phyloP scores from a whole-genome alignment of 352 stramenopile genomes.

The Phytophthora agathidicida region DNA sequence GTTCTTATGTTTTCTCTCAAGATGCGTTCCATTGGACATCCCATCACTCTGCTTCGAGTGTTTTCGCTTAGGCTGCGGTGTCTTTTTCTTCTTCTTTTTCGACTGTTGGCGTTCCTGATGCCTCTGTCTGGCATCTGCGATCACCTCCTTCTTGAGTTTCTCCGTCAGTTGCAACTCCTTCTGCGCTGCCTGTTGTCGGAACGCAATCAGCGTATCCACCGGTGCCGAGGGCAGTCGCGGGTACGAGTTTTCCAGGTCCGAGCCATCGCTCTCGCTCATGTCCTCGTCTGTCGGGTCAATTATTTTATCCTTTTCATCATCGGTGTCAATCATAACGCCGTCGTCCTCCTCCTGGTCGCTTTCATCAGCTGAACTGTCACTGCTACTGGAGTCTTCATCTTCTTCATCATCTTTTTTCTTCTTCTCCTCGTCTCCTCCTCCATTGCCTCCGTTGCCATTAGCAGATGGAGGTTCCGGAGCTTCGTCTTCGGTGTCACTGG shows the following conservation, averaged over 20 bases:
- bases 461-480: slow-evolving; percentile 14
- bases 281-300: slow-evolving; percentile 40
- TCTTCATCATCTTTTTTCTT: slow-evolving; percentile 33
- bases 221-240: slow-evolving; percentile 57
- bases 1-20: slow-evolving; percentile 16
- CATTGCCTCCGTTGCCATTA: slow-evolving; percentile 16
- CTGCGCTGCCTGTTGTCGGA: slow-evolving; percentile 54
- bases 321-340: slow-evolving; percentile 51
- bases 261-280: slow-evolving; percentile 59
- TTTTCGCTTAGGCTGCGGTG: slow-evolving; percentile 24
- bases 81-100: slow-evolving; percentile 46
- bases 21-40: slow-evolving; percentile 6
- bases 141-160: slow-evolving; percentile 42
- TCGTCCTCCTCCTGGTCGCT: slow-evolving; percentile 39
- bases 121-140: slow-evolving; percentile 40
- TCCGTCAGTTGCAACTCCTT: slow-evolving; percentile 62
- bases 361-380: slow-evolving; percentile 32
- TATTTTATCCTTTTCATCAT: slow-evolving; percentile 62
- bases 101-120: slow-evolving; percentile 45
- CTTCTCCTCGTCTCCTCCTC: slow-evolving; percentile 28
- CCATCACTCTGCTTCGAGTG: slow-evolving; percentile 42
- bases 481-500: slow-evolving; percentile 36
- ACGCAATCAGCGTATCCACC: slow-evolving; percentile 62
- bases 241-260: slow-evolving; percentile 68
- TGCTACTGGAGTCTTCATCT: slow-evolving; percentile 44